These are phyloP conservation scores for Ambrosiella cleistominuta DNA, from an alignment of 2,329 filamentous ascomycete species.

Conservation along the genomic window DNA sequence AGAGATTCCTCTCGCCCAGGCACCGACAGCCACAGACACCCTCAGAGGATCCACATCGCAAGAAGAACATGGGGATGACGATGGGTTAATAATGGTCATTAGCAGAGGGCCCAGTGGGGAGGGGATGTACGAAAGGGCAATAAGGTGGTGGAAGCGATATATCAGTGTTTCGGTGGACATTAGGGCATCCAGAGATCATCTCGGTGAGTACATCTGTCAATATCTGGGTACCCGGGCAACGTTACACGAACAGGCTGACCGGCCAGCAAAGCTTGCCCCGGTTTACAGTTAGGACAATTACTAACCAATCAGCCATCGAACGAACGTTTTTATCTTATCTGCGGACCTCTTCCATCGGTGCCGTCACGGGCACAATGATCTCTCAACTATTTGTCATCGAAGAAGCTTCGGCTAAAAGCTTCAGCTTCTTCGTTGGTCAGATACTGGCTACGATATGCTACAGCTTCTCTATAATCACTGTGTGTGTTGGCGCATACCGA, in stretches of 20 bases:
- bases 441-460: slow-evolving; percentile 34
- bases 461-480: slow-evolving; percentile 22
- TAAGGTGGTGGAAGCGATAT: slow-evolving; percentile 8
- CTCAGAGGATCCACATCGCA: not conserved
- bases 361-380: slow-evolving; percentile 46
- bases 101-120: not conserved
- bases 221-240: not conserved
- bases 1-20: not conserved
- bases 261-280: too few species aligned
- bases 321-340: slow-evolving; percentile 59
- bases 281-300: not conserved
- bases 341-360: slow-evolving; percentile 50
- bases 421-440: slow-evolving; percentile 35
- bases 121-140: not conserved
- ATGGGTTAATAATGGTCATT: not conserved
- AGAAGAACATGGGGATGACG: not conserved
- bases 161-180: slow-evolving; percentile 10
- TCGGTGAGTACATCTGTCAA: slow-evolving; percentile 5
- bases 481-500: slow-evolving; percentile 19
- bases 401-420: slow-evolving; percentile 32
- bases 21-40: not conserved
- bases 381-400: slow-evolving; percentile 48
- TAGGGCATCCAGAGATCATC: slow-evolving; percentile 8
- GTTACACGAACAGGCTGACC: not conserved
- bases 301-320: slow-evolving; percentile 40